phyloP scores from a whole-genome alignment of 2,329 filamentous ascomycete genomes.

The Alternaria hordeiaustralica region DNA sequence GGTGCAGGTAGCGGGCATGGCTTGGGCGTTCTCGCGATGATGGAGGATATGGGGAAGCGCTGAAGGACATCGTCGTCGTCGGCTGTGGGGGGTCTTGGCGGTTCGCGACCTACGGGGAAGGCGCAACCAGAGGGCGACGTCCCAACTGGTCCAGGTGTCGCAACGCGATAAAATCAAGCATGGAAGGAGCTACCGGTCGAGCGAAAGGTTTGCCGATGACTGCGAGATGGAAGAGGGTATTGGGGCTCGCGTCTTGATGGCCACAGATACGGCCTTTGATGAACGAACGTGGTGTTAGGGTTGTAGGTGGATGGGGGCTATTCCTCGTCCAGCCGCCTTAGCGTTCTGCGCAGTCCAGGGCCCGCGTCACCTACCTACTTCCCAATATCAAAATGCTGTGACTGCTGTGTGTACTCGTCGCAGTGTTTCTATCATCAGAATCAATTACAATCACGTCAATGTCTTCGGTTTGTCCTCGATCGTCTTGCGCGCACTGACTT shows the following conservation, averaged over 20 bases:
- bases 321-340: constrained; percentile 17
- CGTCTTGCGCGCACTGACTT: background rate
- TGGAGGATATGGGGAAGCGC: constrained; percentile 47
- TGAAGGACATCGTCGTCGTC: constrained; percentile 45
- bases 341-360: constrained; percentile 1
- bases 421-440: background rate
- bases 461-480: background rate
- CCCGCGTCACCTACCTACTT: constrained; percentile 11
- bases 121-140: constrained; percentile 47
- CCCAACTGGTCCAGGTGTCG: constrained; percentile 52
- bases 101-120: constrained; percentile 43
- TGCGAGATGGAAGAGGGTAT: constrained; percentile 43
- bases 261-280: constrained; percentile 34
- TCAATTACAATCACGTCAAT: background rate
- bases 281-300: background rate
- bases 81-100: constrained; percentile 43
- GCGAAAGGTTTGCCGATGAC: constrained; percentile 36
- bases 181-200: constrained; percentile 39
- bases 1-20: constrained; percentile 50
- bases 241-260: constrained; percentile 43
- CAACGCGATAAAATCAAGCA: constrained; percentile 47
- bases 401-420: background rate
- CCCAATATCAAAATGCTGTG: constrained; percentile 9
- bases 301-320: constrained; percentile 11
- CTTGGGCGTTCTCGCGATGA: constrained; percentile 51